A percentile compares a stretch with the other conserved stretches of the same genome.
Conservation (phyloP, 257 asterid species). For the Voacanga thouarsii region DNA sequence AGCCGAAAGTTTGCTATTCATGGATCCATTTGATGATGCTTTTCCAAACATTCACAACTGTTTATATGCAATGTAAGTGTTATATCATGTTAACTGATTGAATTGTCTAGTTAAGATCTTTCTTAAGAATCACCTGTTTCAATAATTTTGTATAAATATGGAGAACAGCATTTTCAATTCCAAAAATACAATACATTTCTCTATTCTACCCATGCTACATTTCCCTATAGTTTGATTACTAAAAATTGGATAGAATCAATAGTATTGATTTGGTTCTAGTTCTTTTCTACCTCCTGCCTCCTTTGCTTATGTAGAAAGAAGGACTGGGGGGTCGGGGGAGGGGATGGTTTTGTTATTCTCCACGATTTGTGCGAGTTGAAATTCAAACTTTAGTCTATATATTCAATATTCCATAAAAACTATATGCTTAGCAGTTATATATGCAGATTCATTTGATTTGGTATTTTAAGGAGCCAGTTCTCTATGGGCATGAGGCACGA, state of each 20-base stretch:
- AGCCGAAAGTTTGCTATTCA: slow-evolving; percentile 78
- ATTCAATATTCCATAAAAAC: too few species aligned
- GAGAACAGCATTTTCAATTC: background rate
- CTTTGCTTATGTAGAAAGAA: too few species aligned
- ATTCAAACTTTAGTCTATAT: background rate
- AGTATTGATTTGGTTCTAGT: background rate
- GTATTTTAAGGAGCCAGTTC: background rate
- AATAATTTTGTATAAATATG: background rate
- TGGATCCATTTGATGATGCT: slow-evolving; percentile 85
- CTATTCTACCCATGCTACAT: background rate
- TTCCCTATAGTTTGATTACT: background rate
- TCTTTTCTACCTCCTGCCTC: too few species aligned
- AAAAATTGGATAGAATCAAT: background rate
- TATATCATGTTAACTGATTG: background rate
- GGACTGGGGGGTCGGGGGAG: background rate
- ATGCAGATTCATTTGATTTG: background rate
- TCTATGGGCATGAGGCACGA: background rate
- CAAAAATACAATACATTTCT: background rate
- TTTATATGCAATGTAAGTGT: slow-evolving; percentile 75
- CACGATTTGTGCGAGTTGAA: background rate
- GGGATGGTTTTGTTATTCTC: background rate
- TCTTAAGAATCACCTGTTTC: background rate
- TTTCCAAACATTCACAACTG: slow-evolving; percentile 66
- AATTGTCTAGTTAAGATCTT: background rate
- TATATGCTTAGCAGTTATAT: background rate